Conservation (phyloP, 495 filamentous ascomycete species). For the Neurospora tetraspora region DNA sequence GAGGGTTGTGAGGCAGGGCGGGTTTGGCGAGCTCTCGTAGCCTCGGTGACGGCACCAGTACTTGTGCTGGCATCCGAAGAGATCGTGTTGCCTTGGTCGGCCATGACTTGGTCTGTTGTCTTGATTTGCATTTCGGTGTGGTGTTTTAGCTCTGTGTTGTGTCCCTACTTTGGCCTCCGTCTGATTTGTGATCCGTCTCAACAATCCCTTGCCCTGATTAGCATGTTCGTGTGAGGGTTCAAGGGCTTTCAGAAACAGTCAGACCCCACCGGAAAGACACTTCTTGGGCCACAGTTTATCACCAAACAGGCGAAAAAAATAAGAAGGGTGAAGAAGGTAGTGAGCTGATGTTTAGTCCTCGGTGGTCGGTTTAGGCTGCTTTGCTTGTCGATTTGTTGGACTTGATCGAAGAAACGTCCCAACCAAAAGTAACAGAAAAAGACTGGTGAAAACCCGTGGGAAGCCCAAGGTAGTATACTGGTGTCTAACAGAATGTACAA, state of each 20-base stretch:
- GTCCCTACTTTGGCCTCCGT: background rate
- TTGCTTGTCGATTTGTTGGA: background rate
- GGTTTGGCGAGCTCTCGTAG: conserved; percentile 9
- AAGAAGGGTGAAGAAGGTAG: background rate
- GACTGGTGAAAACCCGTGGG: background rate
- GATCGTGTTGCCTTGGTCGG: background rate
- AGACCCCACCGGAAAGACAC: background rate
- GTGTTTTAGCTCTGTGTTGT: background rate
- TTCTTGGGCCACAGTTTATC: background rate
- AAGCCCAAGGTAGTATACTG: background rate
- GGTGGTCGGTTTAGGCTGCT: background rate
- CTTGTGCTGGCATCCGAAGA: conserved; percentile 6
- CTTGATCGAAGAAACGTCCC: background rate
- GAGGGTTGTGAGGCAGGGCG: conserved; percentile 17
- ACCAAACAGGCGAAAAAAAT: background rate
- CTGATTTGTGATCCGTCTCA: background rate
- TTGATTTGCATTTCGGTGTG: background rate
- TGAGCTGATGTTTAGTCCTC: background rate
- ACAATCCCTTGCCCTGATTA: background rate
- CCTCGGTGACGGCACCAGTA: background rate
- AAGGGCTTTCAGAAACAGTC: background rate
- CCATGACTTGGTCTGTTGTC: background rate
- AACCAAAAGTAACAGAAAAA: background rate
- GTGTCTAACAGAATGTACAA: background rate
- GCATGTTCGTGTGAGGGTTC: background rate